A percentile compares a stretch with the other conserved stretches of the same genome.
phyloP scores from a whole-genome alignment of 441 rosid genomes.

The Brassica hybrid region DNA sequence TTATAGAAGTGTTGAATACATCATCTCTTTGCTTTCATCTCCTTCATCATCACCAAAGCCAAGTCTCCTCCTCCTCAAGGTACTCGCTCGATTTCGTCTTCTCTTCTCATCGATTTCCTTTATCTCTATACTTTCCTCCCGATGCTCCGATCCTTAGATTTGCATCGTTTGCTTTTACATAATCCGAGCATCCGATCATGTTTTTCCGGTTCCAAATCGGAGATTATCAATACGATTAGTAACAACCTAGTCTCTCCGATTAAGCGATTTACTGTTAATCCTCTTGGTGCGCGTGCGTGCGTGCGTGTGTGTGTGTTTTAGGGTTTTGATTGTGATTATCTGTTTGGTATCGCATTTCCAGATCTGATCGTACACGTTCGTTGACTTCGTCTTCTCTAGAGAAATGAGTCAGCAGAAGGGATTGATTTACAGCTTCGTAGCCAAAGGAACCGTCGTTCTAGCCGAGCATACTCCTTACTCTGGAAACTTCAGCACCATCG shows the following conservation, averaged over 20 bases:
- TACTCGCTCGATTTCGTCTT: conserved; percentile 30
- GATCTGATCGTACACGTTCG: conserved; percentile 35
- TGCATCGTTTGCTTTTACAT: neutral
- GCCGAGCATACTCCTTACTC: conserved; percentile 95
- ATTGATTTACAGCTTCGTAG: conserved; percentile 93
- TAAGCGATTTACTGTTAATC: neutral
- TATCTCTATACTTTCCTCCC: neutral
- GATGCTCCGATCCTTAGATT: conserved; percentile 28
- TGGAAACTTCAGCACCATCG: conserved; percentile 96
- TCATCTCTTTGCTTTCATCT: neutral
- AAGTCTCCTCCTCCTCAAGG: conserved; percentile 17
- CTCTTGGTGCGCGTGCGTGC: neutral
- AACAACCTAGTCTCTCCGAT: neutral
- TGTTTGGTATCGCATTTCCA: conserved; percentile 21
- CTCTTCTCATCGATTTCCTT: neutral
- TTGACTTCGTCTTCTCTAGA: conserved; percentile 29
- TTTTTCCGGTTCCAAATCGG: conserved; percentile 4
- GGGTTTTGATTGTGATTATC: conserved; percentile 7
- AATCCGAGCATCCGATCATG: conserved; percentile 14
- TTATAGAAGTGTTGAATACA: neutral
- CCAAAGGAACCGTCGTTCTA: conserved; percentile 89
- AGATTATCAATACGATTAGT: conserved; percentile 2
- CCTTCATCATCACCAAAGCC: conserved; percentile 26
- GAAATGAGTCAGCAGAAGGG: conserved; percentile 80
- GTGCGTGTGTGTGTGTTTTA: neutral